Conservation (phyloP, 1,284 basidiomycete species). For the Pulchroboletus neoregius region DNA sequence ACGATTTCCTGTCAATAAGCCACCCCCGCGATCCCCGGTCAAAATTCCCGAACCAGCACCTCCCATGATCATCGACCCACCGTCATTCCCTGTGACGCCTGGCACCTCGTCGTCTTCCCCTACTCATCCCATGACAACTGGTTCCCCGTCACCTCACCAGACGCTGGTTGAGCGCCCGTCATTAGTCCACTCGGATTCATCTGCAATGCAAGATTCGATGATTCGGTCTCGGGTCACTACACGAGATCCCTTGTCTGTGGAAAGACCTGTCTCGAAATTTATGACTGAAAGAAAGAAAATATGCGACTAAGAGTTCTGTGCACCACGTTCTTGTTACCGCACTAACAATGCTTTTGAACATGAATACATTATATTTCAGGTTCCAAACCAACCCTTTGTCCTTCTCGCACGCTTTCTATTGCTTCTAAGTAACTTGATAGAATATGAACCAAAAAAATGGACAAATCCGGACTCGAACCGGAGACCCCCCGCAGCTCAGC, state of each 20-base stretch:
- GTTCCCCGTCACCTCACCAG: constrained; percentile 37
- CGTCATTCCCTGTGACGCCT: constrained; percentile 22
- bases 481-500: constrained; percentile 42
- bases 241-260: constrained; percentile 23
- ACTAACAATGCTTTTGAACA: too few relatives aligned
- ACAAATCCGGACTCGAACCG: constrained; percentile 41
- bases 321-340: too few relatives aligned
- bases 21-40: constrained; percentile 2
- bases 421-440: too few relatives aligned
- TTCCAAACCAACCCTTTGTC: neutral
- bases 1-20: constrained; percentile 18
- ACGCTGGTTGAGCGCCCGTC: constrained; percentile 36
- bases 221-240: neutral
- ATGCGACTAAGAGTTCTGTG: neutral
- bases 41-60: constrained; percentile 2
- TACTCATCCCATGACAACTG: constrained; percentile 29
- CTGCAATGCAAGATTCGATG: constrained; percentile 36
- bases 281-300: constrained; percentile 20
- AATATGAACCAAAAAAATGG: too few relatives aligned
- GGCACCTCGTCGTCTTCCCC: constrained; percentile 4
- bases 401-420: too few relatives aligned
- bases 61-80: constrained; percentile 20
- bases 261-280: constrained; percentile 42
- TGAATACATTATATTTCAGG: neutral
- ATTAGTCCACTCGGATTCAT: constrained; percentile 34